These are phyloP conservation scores for Hymenoscyphus fraxineus DNA, from an alignment of 2,329 filamentous ascomycete species.

Conservation along the genomic window DNA sequence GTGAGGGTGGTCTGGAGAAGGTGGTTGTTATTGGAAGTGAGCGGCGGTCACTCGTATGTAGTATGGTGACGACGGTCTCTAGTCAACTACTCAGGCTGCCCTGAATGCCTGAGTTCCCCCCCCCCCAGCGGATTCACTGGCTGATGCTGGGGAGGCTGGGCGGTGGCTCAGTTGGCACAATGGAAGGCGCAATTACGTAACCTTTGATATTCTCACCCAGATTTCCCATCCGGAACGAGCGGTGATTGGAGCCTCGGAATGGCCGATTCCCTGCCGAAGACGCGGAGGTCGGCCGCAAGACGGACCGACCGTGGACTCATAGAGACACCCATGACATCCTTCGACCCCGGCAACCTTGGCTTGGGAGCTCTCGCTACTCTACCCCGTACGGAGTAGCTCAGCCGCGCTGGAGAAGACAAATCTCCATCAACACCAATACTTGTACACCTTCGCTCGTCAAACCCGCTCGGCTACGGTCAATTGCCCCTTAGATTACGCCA, in stretches of 20 bases:
- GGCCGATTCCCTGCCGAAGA: neutral
- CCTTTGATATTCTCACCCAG: too few relatives aligned
- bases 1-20: conserved; percentile 7
- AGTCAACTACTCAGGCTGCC: too few relatives aligned
- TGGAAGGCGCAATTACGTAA: too few relatives aligned
- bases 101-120: too few relatives aligned
- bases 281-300: neutral
- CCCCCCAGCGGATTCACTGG: too few relatives aligned
- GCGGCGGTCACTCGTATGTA: neutral
- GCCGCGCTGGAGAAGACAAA: neutral
- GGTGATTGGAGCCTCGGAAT: neutral
- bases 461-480: neutral
- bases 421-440: neutral
- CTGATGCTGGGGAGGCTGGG: too few relatives aligned
- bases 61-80: neutral
- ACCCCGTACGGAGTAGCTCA: neutral
- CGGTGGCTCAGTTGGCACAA: too few relatives aligned
- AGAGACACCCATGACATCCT: too few relatives aligned
- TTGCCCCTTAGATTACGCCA: neutral
- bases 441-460: neutral
- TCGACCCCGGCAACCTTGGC: too few relatives aligned
- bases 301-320: too few relatives aligned
- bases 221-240: too few relatives aligned
- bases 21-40: conserved; percentile 1
- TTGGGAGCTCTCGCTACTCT: too few relatives aligned